Percentiles rank a stretch among this genome's conserved stretches.
phyloP scores from a whole-genome alignment of 164 flowering plant genomes.

The Vitis cinerea region DNA sequence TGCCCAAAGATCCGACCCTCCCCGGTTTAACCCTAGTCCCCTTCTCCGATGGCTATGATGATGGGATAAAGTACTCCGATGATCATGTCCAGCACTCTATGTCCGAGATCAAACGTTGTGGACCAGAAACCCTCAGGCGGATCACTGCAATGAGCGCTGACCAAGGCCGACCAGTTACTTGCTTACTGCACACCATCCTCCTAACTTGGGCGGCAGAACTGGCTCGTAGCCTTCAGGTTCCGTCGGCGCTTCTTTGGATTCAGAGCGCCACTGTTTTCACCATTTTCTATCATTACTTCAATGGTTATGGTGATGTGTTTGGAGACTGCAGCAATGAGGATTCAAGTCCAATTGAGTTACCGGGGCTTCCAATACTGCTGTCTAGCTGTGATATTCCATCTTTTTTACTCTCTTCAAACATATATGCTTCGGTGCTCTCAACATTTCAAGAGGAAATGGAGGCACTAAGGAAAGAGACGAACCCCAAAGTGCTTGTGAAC shows the following conservation, averaged over 20 bases:
- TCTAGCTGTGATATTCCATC: too few species aligned
- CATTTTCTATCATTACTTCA: slow-evolving; percentile 14
- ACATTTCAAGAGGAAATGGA: slow-evolving; percentile 2
- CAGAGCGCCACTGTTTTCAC: slow-evolving; percentile 20
- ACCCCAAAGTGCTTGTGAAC: slow-evolving; percentile 16
- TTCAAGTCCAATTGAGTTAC: too few species aligned
- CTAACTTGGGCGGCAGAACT: slow-evolving; percentile 21
- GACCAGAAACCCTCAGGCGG: too few species aligned
- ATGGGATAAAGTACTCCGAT: too few species aligned
- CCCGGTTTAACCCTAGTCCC: too few species aligned
- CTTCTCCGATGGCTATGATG: too few species aligned
- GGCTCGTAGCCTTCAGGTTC: slow-evolving; percentile 14
- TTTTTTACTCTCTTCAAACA: too few species aligned
- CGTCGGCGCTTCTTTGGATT: slow-evolving; percentile 17
- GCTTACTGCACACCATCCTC: slow-evolving; percentile 12
- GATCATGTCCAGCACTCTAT: too few species aligned
- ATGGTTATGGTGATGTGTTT: slow-evolving; percentile 9
- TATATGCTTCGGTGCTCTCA: neutral
- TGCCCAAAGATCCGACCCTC: too few species aligned
- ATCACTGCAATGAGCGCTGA: neutral
- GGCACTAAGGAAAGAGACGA: neutral
- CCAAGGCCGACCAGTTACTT: neutral
- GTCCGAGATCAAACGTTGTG: too few species aligned
- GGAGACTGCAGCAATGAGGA: neutral
- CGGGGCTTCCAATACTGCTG: too few species aligned